Evolutionary conservation across 2,329 filamentous ascomycete genomes (phyloP), one percentile per base, ranked within the genome.

Genomic region (Penicillium sp.): DNA sequence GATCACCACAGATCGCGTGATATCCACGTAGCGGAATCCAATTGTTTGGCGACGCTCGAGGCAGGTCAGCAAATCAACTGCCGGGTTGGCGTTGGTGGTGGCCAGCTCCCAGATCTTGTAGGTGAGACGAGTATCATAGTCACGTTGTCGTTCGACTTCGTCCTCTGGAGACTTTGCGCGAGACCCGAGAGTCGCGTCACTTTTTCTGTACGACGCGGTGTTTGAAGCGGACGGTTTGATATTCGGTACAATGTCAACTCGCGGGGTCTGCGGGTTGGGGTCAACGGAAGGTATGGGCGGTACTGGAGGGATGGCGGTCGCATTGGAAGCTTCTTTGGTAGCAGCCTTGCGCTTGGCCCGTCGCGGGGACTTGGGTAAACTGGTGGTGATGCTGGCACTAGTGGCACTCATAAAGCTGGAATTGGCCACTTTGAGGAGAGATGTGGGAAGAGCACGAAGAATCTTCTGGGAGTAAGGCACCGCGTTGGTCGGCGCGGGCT

Each of bases 21-120:
- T 96, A 69, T 99, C 94, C 18, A 96, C 93, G 69, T 99, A 99
- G 47, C 92, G 86, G 76, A 99, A 99, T 0, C 94, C 94, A 65
- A 99, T 96, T 0, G 89, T 86, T 65, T 96, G 91, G 29, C 90
- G 84, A 23, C 94, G 86, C 73, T 99, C 94, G 2, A 99, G 80
- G 69, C 94, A 99, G 6, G 97, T 89, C 1, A 99, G 79, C 18
- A 99, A 77, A 72, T 99, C 94, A 0, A 96, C 90, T 0, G 94
- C 93, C 0, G 94, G 94, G 69, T 99, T 97, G 2, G 92, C 91
- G 47, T 92, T 89, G 1, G 87, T 88, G 0, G 93, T 97, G 1
- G 94, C 91, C 18, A 95, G 81, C 56, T 93, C 88, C 94, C 94
- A 99, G 62, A 97, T 97, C 12, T 90, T 87, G 64, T 96, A 89